Base-by-base conservation (phyloP, 164 flowering plant genomes). In the Euptelea pleiosperma region DNA sequence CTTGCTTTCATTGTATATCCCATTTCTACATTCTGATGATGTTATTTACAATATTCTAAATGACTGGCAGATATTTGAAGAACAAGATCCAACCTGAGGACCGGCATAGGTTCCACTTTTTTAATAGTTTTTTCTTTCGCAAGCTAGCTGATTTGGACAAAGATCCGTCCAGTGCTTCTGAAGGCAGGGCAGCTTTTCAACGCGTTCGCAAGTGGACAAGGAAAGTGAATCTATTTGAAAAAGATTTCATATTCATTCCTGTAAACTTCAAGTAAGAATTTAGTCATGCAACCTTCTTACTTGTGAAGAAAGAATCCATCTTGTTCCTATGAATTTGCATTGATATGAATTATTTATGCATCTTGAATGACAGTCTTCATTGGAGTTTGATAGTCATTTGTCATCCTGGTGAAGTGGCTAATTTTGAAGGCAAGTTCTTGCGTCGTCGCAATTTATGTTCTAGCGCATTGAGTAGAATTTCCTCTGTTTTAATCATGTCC, bases 121-220 rank as follows among this genome's bases (percentile, higher is more conserved):
- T 93, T 57, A 93, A 90, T 70, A 79, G 97, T 71, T 93, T 93
- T 64, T 93, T 93, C 87, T 93, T 90, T 60, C 82, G 95, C 29
- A 93, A 93, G 77, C 74, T 93, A 66, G 96, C 86, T 58, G 96
- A 90, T 74, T 67, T 83, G 33, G 96, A 86, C 77, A 90, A 85
- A 77, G 79, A 82, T 75, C 92, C 89, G 24, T 72, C 78, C 12
- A 77, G 84, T 72, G 82, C 76, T 61, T 76, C 77, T 50, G 95
- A 88, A 67, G 96, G 99, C 50, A 80, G 76, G 65, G 94, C 89
- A 55, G 96, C 95, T 66, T 93, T 90, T 70, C 83, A 69, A 30
- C 96, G 93, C 70, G 99, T 93, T 64, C 90, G 83, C 33, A 90
- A 88, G 61, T 93, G 99, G 99, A 93, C 99, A 22, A 80, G 95